Percentiles rank a stretch among this genome's conserved stretches.
Conservation (phyloP, 2,329 filamentous ascomycete genomes). For the Claviceps maximensis region DNA sequence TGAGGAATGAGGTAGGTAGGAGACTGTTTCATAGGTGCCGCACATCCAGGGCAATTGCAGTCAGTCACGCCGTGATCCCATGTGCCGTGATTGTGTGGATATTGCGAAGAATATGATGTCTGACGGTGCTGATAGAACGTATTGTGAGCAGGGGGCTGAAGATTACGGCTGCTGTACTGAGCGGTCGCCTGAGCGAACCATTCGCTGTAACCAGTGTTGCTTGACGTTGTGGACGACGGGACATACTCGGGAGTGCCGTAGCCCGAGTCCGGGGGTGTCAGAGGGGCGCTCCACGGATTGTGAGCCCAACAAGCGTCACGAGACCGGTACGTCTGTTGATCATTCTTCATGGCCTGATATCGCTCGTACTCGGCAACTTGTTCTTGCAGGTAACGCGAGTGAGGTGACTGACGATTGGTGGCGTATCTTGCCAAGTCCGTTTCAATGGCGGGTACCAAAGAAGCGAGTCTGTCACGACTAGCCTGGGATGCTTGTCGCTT, state of each 20-base stretch:
- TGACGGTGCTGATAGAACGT: constrained; percentile 29
- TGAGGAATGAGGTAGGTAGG: constrained; percentile 35
- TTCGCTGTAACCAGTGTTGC: constrained; percentile 43
- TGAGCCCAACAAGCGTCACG: constrained; percentile 33
- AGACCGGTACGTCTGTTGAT: constrained; percentile 26
- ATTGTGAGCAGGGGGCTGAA: constrained; percentile 27
- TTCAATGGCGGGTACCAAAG: constrained; percentile 35
- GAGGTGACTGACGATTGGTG: constrained; percentile 24
- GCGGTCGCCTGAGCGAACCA: constrained; percentile 37
- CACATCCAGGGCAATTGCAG: constrained; percentile 36
- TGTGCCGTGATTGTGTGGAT: constrained; percentile 30
- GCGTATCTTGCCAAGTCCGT: constrained; percentile 26
- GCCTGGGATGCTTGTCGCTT: constrained; percentile 37
- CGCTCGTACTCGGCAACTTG: constrained; percentile 42
- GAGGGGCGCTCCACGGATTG: constrained; percentile 33
- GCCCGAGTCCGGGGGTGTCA: constrained; percentile 48
- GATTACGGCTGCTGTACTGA: constrained; percentile 32
- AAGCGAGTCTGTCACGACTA: constrained; percentile 35
- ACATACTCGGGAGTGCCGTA: constrained; percentile 48
- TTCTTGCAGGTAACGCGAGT: constrained; percentile 37
- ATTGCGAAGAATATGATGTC: constrained; percentile 28
- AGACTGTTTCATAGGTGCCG: constrained; percentile 30
- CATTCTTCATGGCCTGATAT: constrained; percentile 31
- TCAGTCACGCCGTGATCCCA: constrained; percentile 40
- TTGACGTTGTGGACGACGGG: constrained; percentile 40